phyloP scores from a whole-genome alignment of 202 grass and related monocot genomes.

The Bolboschoenoplectus hybrid region DNA sequence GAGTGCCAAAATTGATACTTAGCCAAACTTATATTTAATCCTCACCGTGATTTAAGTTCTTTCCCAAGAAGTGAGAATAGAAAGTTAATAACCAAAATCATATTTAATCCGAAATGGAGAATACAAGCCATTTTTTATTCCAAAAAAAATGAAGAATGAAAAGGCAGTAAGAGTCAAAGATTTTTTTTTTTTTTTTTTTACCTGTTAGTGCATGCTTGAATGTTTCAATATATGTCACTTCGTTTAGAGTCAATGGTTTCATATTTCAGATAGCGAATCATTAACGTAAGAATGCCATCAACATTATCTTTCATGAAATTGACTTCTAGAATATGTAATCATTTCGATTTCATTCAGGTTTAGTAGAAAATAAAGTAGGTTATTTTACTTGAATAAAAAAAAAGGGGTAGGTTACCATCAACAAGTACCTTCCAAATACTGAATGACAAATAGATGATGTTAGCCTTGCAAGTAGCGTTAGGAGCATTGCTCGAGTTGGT shows the following conservation, averaged over 20 bases:
- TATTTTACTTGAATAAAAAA: neutral
- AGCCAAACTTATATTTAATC: no score
- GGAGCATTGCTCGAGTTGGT: neutral
- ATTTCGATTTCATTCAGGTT: neutral
- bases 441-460: neutral
- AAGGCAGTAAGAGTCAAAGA: neutral
- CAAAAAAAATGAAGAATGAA: neutral
- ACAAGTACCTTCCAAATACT: neutral
- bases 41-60: no score
- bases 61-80: no score
- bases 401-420: neutral
- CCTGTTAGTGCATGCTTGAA: neutral
- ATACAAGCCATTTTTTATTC: neutral
- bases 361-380: neutral
- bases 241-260: neutral
- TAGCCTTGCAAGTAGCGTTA: neutral
- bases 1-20: no score
- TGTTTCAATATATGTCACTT: neutral
- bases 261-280: constrained; percentile 16
- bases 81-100: no score
- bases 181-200: neutral
- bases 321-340: neutral
- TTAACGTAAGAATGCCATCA: neutral
- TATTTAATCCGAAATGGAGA: neutral
- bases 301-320: neutral